phyloP scores from a whole-genome alignment of 2,329 filamentous ascomycete genomes.

The Sordariomycetes sp. region DNA sequence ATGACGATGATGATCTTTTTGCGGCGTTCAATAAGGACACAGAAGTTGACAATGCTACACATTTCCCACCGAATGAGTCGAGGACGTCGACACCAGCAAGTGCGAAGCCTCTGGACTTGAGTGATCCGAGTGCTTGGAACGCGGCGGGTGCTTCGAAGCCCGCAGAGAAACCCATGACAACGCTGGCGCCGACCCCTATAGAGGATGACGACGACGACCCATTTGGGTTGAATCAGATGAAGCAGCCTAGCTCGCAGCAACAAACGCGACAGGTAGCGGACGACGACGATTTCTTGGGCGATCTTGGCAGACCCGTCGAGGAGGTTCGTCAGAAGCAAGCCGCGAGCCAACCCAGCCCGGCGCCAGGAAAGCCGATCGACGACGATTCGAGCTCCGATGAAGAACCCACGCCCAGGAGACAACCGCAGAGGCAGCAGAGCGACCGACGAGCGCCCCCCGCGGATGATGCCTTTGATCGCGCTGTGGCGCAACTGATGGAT shows the following conservation, averaged over 20 bases:
- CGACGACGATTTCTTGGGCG: slow-evolving; percentile 57
- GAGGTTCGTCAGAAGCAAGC: slow-evolving; percentile 42
- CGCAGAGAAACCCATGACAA: no score
- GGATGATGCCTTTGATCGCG: slow-evolving; percentile 51
- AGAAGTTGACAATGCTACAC: slow-evolving; percentile 56
- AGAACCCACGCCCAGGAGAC: slow-evolving; percentile 21
- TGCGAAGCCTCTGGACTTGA: slow-evolving; percentile 38
- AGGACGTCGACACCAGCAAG: slow-evolving; percentile 36
- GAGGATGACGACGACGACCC: slow-evolving; percentile 73
- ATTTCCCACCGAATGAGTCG: slow-evolving; percentile 46
- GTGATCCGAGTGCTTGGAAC: slow-evolving; percentile 43
- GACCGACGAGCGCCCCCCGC: slow-evolving; percentile 7
- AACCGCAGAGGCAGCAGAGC: slow-evolving; percentile 10
- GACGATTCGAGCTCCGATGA: slow-evolving; percentile 37
- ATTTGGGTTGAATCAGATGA: slow-evolving; percentile 67
- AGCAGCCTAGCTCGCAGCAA: slow-evolving; percentile 22
- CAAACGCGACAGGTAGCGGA: slow-evolving; percentile 25
- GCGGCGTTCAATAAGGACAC: slow-evolving; percentile 59
- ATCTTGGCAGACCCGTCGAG: slow-evolving; percentile 55
- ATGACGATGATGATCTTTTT: slow-evolving; percentile 57
- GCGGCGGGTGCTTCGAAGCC: slow-evolving; percentile 17
- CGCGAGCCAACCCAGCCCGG: slow-evolving; percentile 35
- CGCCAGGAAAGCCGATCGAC: slow-evolving; percentile 47
- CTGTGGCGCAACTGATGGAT: slow-evolving; percentile 81
- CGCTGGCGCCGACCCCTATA: slow-evolving; percentile 19